phyloP scores from a whole-genome alignment of 169 alveolate species.

The Amoebophrya sp. region DNA sequence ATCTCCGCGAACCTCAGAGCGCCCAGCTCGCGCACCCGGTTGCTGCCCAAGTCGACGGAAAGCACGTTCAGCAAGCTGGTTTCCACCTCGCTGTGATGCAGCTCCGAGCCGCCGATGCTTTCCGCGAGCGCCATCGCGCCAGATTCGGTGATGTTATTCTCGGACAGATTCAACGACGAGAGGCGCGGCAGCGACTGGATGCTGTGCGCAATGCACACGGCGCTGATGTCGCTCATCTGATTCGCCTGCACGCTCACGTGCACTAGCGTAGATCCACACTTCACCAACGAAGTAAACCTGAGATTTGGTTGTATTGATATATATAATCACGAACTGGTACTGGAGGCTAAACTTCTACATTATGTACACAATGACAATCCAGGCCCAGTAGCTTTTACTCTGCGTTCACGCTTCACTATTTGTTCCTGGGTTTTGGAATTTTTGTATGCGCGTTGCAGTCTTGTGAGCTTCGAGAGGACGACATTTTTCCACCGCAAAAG shows the following conservation, averaged over 20 bases:
- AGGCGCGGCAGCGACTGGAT: slow-evolving; percentile 12
- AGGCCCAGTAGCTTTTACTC: too few relatives aligned
- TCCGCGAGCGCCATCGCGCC: slow-evolving; percentile 22
- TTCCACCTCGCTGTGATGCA: background rate
- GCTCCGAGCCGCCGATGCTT: background rate
- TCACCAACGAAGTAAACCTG: background rate
- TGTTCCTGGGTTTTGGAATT: too few relatives aligned
- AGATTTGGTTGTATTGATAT: too few relatives aligned
- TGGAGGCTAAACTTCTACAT: too few relatives aligned
- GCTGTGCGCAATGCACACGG: background rate
- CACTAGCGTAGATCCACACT: background rate
- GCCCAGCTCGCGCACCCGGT: background rate
- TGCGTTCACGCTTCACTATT: too few relatives aligned
- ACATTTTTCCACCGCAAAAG: too few relatives aligned
- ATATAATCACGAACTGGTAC: too few relatives aligned
- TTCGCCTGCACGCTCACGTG: background rate
- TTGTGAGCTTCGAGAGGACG: too few relatives aligned
- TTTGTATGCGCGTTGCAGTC: too few relatives aligned
- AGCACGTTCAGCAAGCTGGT: background rate
- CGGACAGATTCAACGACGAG: background rate
- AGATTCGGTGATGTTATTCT: background rate
- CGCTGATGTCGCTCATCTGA: background rate
- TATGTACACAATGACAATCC: too few relatives aligned
- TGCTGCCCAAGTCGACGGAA: background rate
- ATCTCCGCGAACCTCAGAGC: background rate